Evolutionary conservation across 768 basidiomycete genomes (phyloP).

Genomic region (Hydnum rufescens): DNA sequence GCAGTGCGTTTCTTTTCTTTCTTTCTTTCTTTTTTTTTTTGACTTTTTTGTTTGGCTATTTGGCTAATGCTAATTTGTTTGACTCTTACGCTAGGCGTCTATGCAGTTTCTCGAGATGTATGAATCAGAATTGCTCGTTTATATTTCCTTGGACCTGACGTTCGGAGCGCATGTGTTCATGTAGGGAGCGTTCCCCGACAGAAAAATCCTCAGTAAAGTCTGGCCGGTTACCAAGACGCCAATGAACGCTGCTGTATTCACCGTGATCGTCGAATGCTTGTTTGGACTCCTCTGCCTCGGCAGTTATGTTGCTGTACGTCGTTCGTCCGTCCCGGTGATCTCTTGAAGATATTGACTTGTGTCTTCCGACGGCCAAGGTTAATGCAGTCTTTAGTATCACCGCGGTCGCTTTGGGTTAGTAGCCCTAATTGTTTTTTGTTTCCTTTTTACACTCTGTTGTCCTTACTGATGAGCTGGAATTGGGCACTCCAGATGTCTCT

Average conservation of each 20-base stretch:
- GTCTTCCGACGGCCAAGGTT: slow-evolving; percentile 7
- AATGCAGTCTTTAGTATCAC: slow-evolving; percentile 13
- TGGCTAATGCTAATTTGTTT: neutral
- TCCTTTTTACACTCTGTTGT: neutral
- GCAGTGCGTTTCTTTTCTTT: too few species aligned
- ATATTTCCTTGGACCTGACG: neutral
- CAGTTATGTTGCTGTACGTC: slow-evolving; percentile 11
- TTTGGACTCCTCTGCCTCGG: slow-evolving; percentile 12
- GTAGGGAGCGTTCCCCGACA: slow-evolving; percentile 12
- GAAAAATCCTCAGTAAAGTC: slow-evolving; percentile 10
- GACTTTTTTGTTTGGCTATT: neutral
- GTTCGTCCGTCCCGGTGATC: neutral
- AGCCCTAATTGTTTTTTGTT: slow-evolving; percentile 4
- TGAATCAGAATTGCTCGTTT: neutral
- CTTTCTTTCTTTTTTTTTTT: too few species aligned
- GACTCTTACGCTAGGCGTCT: neutral
- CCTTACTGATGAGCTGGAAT: neutral
- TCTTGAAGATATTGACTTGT: neutral
- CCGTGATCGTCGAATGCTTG: slow-evolving; percentile 10
- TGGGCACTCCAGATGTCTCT: neutral
- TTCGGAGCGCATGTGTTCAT: neutral
- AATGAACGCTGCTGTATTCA: slow-evolving; percentile 11
- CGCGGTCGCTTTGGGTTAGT: slow-evolving; percentile 11
- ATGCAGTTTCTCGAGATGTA: slow-evolving; percentile 1
- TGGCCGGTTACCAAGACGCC: slow-evolving; percentile 11